Conservation (phyloP, 495 filamentous ascomycete genomes). For the Evansstolkia leycettana region DNA sequence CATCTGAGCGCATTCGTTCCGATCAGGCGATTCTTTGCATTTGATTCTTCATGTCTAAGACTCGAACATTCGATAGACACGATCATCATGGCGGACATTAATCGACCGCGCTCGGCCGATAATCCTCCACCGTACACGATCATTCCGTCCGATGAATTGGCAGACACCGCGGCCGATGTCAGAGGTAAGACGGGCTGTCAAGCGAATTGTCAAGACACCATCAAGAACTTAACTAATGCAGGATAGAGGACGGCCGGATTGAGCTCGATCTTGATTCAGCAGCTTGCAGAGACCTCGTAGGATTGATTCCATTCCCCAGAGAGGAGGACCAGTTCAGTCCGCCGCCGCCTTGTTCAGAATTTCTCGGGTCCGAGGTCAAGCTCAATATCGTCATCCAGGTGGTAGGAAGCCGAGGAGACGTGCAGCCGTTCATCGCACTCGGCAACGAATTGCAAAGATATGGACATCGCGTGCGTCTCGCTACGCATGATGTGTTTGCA, state of each 20-base stretch:
- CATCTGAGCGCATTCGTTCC: too few species aligned
- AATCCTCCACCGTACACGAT: too few species aligned
- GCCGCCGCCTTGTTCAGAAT: conserved; percentile 5
- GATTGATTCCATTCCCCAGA: conserved; percentile 4
- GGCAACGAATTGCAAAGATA: conserved; percentile 34
- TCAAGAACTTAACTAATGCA: too few species aligned
- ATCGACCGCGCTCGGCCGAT: too few species aligned
- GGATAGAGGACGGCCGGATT: conserved; percentile 15
- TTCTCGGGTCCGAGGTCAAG: conserved; percentile 8
- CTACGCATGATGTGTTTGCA: conserved; percentile 50
- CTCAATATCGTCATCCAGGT: conserved; percentile 42
- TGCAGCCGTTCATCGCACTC: conserved; percentile 41
- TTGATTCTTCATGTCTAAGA: too few species aligned
- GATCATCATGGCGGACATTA: too few species aligned
- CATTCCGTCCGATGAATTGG: too few species aligned
- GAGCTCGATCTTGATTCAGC: conserved; percentile 15
- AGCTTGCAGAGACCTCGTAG: conserved; percentile 8
- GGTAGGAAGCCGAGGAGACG: conserved; percentile 41
- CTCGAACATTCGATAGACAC: too few species aligned
- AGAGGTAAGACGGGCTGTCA: too few species aligned
- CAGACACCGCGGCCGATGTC: too few species aligned
- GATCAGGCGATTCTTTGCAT: too few species aligned
- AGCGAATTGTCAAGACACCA: too few species aligned
- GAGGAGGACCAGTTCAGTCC: conserved; percentile 2
- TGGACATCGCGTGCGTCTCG: conserved; percentile 46